Conservation (phyloP, 1,284 basidiomycete species). For the Rugosomyces carneus region DNA sequence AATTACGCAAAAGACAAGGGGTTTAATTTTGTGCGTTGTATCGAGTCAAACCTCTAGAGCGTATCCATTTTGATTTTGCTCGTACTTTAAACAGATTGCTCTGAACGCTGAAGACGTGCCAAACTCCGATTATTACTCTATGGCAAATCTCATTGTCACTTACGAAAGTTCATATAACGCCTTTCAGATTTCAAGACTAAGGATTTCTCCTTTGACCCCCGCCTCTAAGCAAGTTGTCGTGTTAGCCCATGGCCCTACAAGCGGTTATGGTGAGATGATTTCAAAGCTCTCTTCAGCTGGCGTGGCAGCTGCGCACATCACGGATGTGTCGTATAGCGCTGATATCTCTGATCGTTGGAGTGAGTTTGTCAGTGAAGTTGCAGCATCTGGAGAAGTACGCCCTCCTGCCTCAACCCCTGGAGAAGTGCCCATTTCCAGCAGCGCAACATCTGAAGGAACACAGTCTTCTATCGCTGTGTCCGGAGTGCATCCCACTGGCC, state of each 20-base stretch:
- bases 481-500: no score
- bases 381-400: conserved; percentile 1
- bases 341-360: conserved; percentile 6
- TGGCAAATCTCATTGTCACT: conserved; percentile 9
- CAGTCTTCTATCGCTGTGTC: no score
- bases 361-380: conserved; percentile 5
- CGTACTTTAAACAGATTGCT: conserved; percentile 6
- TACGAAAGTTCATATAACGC: conserved; percentile 5
- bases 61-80: no score
- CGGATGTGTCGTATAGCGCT: neutral
- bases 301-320: conserved; percentile 4
- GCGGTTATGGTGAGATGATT: conserved; percentile 3
- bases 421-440: no score
- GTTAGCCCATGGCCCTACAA: neutral
- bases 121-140: conserved; percentile 4
- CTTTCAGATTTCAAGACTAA: conserved; percentile 2
- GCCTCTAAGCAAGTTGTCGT: conserved; percentile 9
- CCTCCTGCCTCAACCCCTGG: no score
- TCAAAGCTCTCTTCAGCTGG: conserved; percentile 5
- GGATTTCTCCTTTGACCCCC: conserved; percentile 5
- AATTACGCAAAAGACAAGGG: conserved; percentile 7
- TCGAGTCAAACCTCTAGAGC: no score
- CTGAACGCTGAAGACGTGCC: conserved; percentile 2
- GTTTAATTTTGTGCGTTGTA: conserved; percentile 7
- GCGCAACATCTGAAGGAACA: no score